Evolutionary conservation across 1,284 basidiomycete genomes (phyloP).

Genomic region (Naganishia liquefaciens): DNA sequence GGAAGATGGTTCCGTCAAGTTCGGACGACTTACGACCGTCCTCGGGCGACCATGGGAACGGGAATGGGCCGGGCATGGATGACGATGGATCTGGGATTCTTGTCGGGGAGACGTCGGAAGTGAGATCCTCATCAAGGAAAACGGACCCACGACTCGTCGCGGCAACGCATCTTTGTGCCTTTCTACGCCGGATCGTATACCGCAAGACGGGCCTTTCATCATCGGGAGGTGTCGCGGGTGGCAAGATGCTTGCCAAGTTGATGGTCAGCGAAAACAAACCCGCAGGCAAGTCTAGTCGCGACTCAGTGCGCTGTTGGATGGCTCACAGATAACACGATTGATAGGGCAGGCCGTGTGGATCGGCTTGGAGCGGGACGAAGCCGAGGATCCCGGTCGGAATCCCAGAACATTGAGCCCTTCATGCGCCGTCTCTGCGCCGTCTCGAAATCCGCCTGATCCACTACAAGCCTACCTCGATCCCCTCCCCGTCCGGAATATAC

Average conservation of each 20-base stretch:
- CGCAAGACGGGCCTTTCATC: slow-evolving; percentile 48
- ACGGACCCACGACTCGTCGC: slow-evolving; percentile 9
- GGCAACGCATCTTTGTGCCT: slow-evolving; percentile 47
- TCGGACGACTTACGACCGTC: not conserved
- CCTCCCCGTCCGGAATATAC: slow-evolving; percentile 39
- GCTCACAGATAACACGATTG: no score
- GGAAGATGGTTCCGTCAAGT: not conserved
- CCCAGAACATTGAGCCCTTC: not conserved
- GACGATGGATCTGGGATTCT: no score
- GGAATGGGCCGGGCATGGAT: not conserved
- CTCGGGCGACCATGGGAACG: not conserved
- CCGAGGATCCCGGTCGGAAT: not conserved
- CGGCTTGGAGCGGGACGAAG: slow-evolving; percentile 25
- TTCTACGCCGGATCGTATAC: slow-evolving; percentile 44
- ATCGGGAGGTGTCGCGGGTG: slow-evolving; percentile 48
- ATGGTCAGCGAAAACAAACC: slow-evolving; percentile 49
- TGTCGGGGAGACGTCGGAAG: no score
- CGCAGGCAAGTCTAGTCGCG: slow-evolving; percentile 13
- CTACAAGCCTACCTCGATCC: slow-evolving; percentile 45
- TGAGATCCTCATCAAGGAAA: not conserved
- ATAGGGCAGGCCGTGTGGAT: slow-evolving; percentile 43
- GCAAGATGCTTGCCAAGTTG: slow-evolving; percentile 50
- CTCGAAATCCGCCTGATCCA: not conserved
- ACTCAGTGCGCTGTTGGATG: no score
- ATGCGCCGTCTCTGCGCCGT: not conserved